phyloP scores from a whole-genome alignment of 2,329 filamentous ascomycete species.

The Cercospora zeae-maydis region DNA sequence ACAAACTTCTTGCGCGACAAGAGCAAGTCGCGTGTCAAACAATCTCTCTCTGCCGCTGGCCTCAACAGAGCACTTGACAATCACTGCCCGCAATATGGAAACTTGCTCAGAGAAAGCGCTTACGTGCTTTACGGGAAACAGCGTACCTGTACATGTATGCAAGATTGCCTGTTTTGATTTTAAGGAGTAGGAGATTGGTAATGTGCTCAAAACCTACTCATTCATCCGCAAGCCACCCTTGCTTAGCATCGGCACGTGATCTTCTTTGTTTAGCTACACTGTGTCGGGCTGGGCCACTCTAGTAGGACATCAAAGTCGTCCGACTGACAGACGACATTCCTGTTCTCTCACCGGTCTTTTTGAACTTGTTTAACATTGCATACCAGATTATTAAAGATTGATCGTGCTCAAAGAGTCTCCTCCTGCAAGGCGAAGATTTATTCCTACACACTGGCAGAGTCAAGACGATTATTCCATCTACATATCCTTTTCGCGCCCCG shows the following conservation, averaged over 20 bases:
- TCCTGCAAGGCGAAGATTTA: too few relatives aligned
- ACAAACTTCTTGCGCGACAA: neutral
- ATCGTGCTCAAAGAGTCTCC: too few relatives aligned
- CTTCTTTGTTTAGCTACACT: neutral
- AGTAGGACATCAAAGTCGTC: conserved; percentile 14
- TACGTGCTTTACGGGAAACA: neutral
- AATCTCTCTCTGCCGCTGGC: neutral
- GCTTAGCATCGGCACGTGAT: conserved; percentile 6
- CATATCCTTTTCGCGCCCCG: too few relatives aligned
- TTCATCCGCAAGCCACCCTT: conserved; percentile 9
- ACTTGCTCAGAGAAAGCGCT: neutral
- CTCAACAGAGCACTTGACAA: neutral
- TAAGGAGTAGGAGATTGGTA: neutral
- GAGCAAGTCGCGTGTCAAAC: neutral
- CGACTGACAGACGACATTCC: too few relatives aligned
- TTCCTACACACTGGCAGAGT: too few relatives aligned
- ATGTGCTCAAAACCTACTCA: conserved; percentile 16
- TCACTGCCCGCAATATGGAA: neutral
- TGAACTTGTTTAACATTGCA: too few relatives aligned
- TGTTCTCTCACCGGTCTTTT: too few relatives aligned
- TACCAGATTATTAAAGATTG: too few relatives aligned
- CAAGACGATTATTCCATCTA: too few relatives aligned
- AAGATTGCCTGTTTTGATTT: neutral
- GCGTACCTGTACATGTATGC: too few relatives aligned
- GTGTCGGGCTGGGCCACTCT: neutral